Percentiles rank a stretch among this genome's conserved stretches.
Conservation (phyloP, 371 early-diverging fungal genomes). For the Syncephalastrum sp. region DNA sequence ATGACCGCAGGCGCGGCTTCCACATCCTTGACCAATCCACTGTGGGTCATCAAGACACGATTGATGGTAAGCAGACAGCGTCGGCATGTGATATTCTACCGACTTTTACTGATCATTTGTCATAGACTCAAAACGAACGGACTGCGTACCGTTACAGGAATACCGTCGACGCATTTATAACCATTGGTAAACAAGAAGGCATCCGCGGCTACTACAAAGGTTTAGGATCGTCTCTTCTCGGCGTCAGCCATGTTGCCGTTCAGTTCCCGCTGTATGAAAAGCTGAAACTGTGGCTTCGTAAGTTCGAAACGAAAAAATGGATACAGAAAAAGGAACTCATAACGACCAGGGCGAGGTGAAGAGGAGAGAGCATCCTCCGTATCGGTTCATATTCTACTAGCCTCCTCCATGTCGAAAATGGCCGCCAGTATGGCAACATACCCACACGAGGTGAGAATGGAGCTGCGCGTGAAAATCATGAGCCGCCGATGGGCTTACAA, state of each 20-base stretch:
- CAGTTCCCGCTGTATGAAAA: conserved; percentile 96
- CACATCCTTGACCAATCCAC: conserved; percentile 81
- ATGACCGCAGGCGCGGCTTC: conserved; percentile 85
- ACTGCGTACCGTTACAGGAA: conserved; percentile 73
- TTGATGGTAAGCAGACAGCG: conserved; percentile 66
- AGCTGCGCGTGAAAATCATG: background rate
- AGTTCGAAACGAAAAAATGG: conserved; percentile 13
- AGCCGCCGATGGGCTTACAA: background rate
- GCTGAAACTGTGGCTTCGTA: conserved; percentile 69
- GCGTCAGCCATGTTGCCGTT: conserved; percentile 90
- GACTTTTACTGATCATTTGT: background rate
- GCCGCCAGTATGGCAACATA: conserved; percentile 86
- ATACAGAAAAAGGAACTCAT: too few species aligned
- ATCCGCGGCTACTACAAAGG: conserved; percentile 86
- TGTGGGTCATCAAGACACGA: conserved; percentile 94
- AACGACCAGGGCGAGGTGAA: too few species aligned
- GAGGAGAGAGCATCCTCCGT: conserved; percentile 15
- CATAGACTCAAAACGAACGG: conserved; percentile 68
- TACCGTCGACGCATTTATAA: conserved; percentile 69
- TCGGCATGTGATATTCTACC: background rate
- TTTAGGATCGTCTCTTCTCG: conserved; percentile 85
- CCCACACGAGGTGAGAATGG: conserved; percentile 55
- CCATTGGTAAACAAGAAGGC: conserved; percentile 72
- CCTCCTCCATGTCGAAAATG: conserved; percentile 86
- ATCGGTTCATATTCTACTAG: conserved; percentile 66